Evolutionary conservation across 805 yeast genomes (phyloP), one percentile per base, ranked within the genome.

Genomic region (Candida manassasensis): DNA sequence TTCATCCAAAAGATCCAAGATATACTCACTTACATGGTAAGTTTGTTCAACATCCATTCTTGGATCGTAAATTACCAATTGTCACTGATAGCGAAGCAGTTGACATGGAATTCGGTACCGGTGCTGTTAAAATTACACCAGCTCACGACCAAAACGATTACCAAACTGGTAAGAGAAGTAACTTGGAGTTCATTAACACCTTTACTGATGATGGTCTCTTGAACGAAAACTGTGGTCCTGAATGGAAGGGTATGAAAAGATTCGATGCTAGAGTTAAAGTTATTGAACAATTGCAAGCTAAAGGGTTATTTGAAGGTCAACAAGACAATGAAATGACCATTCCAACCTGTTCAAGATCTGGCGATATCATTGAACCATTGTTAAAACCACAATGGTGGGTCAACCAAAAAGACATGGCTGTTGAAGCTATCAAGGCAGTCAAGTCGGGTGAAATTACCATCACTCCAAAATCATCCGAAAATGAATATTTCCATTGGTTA

Each of bases 331-430:
- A 93, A 63, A 93, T 93, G 98, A 75, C 88, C 16, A 79, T 93
- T 43, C 98, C 98, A 48, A 65, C 76, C 35, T 93, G 98, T 68
- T 85, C 93, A 27, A 84, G 97, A 77, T 87, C 97, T 19, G 97
- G 97, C 48, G 98, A 93, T 65, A 71, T 93, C 45, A 89, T 93
- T 53, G 98, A 93, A 71, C 98, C 98, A 36, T 71, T 86, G 55
- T 73, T 93, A 67, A 93, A 93, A 69, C 98, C 98, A 42, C 98
- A 93, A 71, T 93, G 98, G 98, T 93, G 97, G 97, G 97, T 93
- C 47, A 69, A 85, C 42, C 96, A 89, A 67, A 73, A 73, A 52
- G 84, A 80, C 38, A 84, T 87, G 84, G 98, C 97, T 35, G 69
- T 73, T 45, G 87, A 75, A 41, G 96, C 96, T 38, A 79, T 89